Evolutionary conservation across 2,329 filamentous ascomycete species (phyloP).

Genomic region (Aspergillus sp.): DNA sequence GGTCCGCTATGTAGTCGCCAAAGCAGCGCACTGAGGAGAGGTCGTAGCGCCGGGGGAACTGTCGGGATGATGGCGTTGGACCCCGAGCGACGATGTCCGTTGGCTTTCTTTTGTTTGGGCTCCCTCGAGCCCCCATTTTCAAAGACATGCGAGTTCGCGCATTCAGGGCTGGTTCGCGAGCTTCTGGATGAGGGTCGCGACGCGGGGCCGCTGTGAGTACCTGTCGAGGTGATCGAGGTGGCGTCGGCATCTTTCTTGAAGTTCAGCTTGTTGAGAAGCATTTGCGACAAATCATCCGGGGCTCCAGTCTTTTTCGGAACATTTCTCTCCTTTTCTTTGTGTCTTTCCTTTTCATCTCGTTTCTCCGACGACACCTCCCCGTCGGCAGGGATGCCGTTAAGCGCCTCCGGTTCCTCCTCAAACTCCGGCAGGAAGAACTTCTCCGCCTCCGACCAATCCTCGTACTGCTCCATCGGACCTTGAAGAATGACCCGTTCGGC

Average conservation of each 20-base stretch:
- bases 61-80: constrained; percentile 35
- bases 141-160: constrained; percentile 26
- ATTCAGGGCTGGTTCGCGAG: constrained; percentile 46
- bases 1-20: constrained; percentile 43
- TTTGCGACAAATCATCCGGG: constrained; percentile 44
- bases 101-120: constrained; percentile 17
- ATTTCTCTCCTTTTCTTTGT: constrained; percentile 18
- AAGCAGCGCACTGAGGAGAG: constrained; percentile 44
- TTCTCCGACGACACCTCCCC: constrained; percentile 17
- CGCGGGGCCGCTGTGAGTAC: constrained; percentile 41
- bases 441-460: constrained; percentile 46
- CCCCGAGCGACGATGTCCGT: constrained; percentile 29
- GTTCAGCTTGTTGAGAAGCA: constrained; percentile 47
- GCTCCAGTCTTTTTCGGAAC: constrained; percentile 18
- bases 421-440: constrained; percentile 45
- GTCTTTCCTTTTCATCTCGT: constrained; percentile 15
- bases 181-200: constrained; percentile 45
- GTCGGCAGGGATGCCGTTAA: constrained; percentile 15
- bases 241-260: constrained; percentile 43
- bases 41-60: constrained; percentile 40
- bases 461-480: constrained; percentile 49
- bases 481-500: constrained; percentile 46
- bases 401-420: constrained; percentile 36
- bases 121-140: constrained; percentile 21
- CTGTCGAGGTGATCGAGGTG: constrained; percentile 39